Evolutionary conservation across 163 green algal genomes (phyloP).

Genomic region (Chlamydomonas reinhardtii): DNA sequence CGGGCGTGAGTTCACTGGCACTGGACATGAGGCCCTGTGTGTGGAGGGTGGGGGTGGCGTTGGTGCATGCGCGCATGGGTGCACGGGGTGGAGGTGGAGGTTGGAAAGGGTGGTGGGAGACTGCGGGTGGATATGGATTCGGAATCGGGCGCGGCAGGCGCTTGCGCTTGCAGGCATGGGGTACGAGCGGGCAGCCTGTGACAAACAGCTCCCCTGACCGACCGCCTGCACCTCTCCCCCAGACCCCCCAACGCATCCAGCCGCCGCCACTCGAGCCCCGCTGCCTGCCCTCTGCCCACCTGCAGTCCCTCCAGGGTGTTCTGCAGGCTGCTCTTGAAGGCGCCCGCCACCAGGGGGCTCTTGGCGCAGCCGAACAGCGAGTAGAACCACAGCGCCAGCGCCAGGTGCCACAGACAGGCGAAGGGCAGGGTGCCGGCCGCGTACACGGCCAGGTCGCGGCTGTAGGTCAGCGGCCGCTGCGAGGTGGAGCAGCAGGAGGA

Average conservation of each 20-base stretch:
- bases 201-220: no score
- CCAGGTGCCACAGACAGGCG: slow-evolving; percentile 51
- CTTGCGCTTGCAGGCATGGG: no score
- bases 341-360: not conserved
- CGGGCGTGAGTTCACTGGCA: not conserved
- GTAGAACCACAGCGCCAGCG: slow-evolving; percentile 39
- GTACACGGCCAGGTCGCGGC: slow-evolving; percentile 48
- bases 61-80: no score
- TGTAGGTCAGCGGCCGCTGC: slow-evolving; percentile 56
- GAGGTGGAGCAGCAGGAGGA: not conserved
- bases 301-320: not conserved
- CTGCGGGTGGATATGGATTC: no score
- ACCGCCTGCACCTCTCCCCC: no score
- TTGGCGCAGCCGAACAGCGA: slow-evolving; percentile 14
- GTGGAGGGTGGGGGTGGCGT: not conserved
- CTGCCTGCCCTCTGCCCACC: no score
- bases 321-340: not conserved
- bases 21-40: not conserved
- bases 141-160: no score
- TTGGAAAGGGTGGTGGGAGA: not conserved
- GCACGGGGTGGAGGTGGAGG: not conserved
- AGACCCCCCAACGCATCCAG: no score
- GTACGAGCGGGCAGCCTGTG: no score
- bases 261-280: no score
- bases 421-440: slow-evolving; percentile 55